phyloP scores from a whole-genome alignment of 129 eudicot genomes.

The Apium graveolens region DNA sequence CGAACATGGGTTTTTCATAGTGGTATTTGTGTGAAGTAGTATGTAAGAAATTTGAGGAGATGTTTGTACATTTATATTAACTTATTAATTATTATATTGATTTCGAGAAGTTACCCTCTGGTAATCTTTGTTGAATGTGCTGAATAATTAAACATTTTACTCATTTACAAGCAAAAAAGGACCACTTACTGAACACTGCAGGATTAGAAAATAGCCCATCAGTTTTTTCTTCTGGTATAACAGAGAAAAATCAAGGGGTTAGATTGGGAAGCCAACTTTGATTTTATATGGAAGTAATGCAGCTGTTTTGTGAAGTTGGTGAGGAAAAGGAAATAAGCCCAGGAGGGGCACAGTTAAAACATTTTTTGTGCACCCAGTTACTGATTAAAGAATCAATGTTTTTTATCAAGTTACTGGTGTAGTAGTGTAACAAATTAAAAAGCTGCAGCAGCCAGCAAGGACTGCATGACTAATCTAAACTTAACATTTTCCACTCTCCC shows the following conservation, averaged over 20 bases:
- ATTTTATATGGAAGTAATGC: neutral
- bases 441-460: neutral
- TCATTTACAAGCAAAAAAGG: neutral
- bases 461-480: no score
- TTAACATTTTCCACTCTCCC: no score
- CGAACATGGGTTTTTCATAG: neutral
- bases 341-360: neutral
- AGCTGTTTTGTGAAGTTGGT: constrained; percentile 2
- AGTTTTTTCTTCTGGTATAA: neutral
- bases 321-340: neutral
- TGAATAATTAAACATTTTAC: neutral
- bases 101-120: neutral
- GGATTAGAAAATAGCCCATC: neutral
- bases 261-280: neutral
- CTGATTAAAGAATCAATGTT: neutral
- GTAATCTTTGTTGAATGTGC: neutral
- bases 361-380: neutral
- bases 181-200: neutral
- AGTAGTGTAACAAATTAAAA: neutral
- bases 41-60: constrained; percentile 1
- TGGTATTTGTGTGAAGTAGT: neutral
- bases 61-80: constrained; percentile 27
- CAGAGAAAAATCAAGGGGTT: neutral
- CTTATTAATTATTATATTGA: neutral
- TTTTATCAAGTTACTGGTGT: neutral